Conservation (phyloP, 768 basidiomycete species). For the Pisolithus albus region DNA sequence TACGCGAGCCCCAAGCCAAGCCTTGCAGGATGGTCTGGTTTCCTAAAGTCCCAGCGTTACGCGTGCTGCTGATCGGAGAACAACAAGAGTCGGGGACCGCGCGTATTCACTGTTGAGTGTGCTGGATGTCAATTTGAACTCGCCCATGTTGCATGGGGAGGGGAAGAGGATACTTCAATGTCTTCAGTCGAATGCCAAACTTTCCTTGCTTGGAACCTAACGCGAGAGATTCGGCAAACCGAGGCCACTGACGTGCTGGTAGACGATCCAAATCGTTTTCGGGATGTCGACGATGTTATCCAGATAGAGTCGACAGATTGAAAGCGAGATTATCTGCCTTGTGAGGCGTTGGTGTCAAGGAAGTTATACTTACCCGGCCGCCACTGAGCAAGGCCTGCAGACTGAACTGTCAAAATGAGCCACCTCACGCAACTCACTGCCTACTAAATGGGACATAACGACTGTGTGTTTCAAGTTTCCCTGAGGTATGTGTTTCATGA, state of each 20-base stretch:
- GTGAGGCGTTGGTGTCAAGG: no score
- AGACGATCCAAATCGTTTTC: background rate
- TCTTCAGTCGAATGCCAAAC: background rate
- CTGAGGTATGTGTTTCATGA: no score
- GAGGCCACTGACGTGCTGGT: background rate
- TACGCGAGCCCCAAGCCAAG: background rate
- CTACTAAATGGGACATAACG: no score
- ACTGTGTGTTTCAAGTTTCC: no score
- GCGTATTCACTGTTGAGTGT: slow-evolving; percentile 13
- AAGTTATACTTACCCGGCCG: no score
- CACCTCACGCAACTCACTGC: no score
- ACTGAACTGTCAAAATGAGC: no score
- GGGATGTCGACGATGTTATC: background rate
- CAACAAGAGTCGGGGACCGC: slow-evolving; percentile 11
- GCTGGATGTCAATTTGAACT: slow-evolving; percentile 6
- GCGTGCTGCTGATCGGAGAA: slow-evolving; percentile 15
- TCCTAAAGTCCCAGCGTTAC: background rate
- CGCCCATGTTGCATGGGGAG: slow-evolving; percentile 12
- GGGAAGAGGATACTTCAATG: slow-evolving; percentile 4
- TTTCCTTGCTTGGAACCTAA: slow-evolving; percentile 1
- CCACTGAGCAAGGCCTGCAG: no score
- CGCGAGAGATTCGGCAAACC: background rate
- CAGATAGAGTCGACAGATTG: no score
- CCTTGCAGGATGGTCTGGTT: background rate
- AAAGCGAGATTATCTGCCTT: no score